Base-by-base conservation (phyloP, 768 basidiomycete species). In the Mycena vitilis region DNA sequence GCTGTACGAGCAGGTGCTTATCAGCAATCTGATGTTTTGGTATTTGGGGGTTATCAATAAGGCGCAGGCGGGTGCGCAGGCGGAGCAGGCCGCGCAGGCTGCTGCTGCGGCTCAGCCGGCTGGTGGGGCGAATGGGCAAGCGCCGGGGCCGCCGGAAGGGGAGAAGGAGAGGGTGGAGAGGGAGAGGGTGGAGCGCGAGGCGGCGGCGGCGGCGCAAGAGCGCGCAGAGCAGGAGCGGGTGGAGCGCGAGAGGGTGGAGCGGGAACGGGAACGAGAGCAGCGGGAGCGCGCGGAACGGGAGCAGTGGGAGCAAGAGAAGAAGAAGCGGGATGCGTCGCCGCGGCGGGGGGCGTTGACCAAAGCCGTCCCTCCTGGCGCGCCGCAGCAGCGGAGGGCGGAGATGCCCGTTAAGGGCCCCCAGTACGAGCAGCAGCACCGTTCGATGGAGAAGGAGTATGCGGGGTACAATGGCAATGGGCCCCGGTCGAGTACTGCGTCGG, bases 11-110 rank as follows among this genome's bases (percentile, higher is more conserved):
- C 98, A 99, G 79, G 98, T 93, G 61, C 82, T 95, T 65, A 95
- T 94, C 78, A 94, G 92, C 76, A 95, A 95, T 77, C 82, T 95
- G 74, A 98, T 97, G 95, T 99, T 99, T 85, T 99, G 98, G 98
- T 99, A 99, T 78, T 86, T 99, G 44, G 95, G 96, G 15, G 91
- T 98, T 72, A 99, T 98, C 81, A 98, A 98, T 80, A 96, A 97
- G 80, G 88, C 94, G 22, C 91, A 91, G 16, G 78, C 83, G 5
- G 76, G 82, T 15, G 73, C 84, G 45, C 71, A 80, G 36, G 77
- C 75, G 45, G 78, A 69, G 42, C 79, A 80, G 77, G 74, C 54
- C 53, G 88, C 94, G 22, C 90, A 89, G 16, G 78, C 83, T 8
- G 75, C 82, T 18, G 72, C 84, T 44, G 68, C 80, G 25, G 76